Evolutionary conservation across 2,329 filamentous ascomycete species (phyloP).

Genomic region (Phoma sp.): DNA sequence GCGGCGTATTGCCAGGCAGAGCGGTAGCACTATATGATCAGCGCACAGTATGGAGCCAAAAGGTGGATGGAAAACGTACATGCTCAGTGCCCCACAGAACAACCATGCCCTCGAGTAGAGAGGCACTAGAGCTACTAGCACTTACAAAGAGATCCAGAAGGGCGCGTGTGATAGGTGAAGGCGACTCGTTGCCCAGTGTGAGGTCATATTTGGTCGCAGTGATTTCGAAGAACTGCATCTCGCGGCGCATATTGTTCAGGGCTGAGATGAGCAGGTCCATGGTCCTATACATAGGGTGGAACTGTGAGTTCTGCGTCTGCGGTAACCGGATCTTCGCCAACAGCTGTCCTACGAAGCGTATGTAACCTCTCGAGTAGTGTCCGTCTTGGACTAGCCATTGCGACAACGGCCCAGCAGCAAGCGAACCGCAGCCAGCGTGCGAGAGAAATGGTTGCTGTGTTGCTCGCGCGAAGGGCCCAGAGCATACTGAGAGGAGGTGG

Average conservation of each 20-base stretch:
- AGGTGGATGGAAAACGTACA: conserved; percentile 42
- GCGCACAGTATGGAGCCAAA: background rate
- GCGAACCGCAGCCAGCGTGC: conserved; percentile 68
- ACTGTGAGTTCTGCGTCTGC: conserved; percentile 51
- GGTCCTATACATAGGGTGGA: conserved; percentile 62
- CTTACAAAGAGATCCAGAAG: conserved; percentile 67
- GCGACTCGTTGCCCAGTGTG: conserved; percentile 54
- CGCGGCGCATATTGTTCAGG: conserved; percentile 70
- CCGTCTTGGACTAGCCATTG: conserved; percentile 77
- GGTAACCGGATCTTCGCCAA: conserved; percentile 68
- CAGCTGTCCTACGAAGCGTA: conserved; percentile 70
- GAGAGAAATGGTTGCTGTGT: conserved; percentile 73
- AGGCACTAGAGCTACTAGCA: conserved; percentile 59
- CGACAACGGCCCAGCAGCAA: conserved; percentile 63
- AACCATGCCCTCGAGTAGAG: conserved; percentile 71
- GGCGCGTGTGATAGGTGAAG: conserved; percentile 59
- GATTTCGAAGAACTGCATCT: conserved; percentile 72
- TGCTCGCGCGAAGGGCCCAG: conserved; percentile 59
- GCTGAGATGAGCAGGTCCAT: conserved; percentile 70
- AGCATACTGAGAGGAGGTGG: conserved; percentile 62
- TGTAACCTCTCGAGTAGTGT: conserved; percentile 74
- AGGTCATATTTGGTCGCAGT: conserved; percentile 68
- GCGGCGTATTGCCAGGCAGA: conserved; percentile 58
- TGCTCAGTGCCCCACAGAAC: conserved; percentile 81
- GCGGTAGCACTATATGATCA: conserved; percentile 52